These are phyloP conservation scores for Colletotrichum filicis DNA, from an alignment of 2,329 filamentous ascomycete genomes.

Conservation along the genomic window DNA sequence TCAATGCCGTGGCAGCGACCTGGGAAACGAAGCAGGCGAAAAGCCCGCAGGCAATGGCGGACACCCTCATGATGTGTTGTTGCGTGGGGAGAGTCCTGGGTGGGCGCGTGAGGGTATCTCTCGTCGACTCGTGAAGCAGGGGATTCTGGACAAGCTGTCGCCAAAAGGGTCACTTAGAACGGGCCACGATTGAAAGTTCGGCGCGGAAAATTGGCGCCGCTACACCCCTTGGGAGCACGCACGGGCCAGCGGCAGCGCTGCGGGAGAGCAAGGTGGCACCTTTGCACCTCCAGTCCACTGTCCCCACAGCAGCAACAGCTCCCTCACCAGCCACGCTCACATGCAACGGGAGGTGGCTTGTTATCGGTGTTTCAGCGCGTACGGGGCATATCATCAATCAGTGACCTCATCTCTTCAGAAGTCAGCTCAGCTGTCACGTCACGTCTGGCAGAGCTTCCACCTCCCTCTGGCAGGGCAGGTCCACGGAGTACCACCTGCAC, in stretches of 20 bases:
- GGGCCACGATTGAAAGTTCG: slow-evolving; percentile 35
- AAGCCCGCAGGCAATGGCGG: slow-evolving; percentile 71
- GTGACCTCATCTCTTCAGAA: slow-evolving; percentile 32
- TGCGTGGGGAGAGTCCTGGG: slow-evolving; percentile 23
- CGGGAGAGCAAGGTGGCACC: neutral
- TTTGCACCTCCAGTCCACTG: neutral
- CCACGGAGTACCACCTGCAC: slow-evolving; percentile 1
- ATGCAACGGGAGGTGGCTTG: slow-evolving; percentile 19
- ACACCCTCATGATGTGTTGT: slow-evolving; percentile 70
- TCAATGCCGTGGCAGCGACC: slow-evolving; percentile 88
- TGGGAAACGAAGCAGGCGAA: slow-evolving; percentile 77
- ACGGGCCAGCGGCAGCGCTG: slow-evolving; percentile 17
- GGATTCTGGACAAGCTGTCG: slow-evolving; percentile 41
- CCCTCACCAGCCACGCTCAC: slow-evolving; percentile 15
- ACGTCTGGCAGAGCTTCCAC: slow-evolving; percentile 24
- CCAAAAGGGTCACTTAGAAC: slow-evolving; percentile 36
- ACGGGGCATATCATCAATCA: slow-evolving; percentile 29
- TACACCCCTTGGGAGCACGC: slow-evolving; percentile 19
- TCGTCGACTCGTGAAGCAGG: slow-evolving; percentile 21
- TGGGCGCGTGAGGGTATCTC: slow-evolving; percentile 29
- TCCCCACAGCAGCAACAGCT: no score
- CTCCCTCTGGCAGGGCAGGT: slow-evolving; percentile 24
- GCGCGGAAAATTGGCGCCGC: slow-evolving; percentile 35
- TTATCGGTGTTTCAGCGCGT: slow-evolving; percentile 29
- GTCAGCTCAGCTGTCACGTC: slow-evolving; percentile 22